Evolutionary conservation across 139 green algal species (phyloP).

Genomic region (Dunaliella sp.): DNA sequence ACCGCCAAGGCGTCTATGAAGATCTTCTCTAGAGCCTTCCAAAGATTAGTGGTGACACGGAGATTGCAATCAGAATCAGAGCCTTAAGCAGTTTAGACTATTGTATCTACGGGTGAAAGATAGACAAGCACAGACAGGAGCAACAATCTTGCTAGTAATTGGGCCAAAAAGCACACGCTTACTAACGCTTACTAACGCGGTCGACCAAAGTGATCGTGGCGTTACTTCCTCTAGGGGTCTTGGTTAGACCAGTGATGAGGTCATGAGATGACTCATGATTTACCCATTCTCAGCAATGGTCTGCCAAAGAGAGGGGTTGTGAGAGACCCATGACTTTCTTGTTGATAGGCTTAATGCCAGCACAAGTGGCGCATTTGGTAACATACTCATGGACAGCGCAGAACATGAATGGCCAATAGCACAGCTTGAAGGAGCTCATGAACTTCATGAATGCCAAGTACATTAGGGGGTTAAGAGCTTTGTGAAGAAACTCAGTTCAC

Average conservation of each 20-base stretch:
- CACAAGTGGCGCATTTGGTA: constrained; percentile 31
- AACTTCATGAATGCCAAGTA: background rate
- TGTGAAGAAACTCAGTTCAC: background rate
- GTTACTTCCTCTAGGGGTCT: constrained; percentile 24
- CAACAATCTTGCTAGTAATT: constrained; percentile 27
- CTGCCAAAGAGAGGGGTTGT: constrained; percentile 41
- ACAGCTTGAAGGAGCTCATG: background rate
- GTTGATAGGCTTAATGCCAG: constrained; percentile 30
- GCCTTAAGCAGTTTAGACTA: constrained; percentile 41
- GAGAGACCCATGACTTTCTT: constrained; percentile 34
- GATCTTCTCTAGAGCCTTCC: no score
- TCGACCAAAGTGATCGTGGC: constrained; percentile 59
- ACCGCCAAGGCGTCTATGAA: constrained; percentile 36
- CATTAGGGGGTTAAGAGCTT: background rate
- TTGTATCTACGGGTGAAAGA: constrained; percentile 42
- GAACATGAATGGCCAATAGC: background rate
- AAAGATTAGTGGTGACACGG: constrained; percentile 51
- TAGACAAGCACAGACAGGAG: constrained; percentile 22
- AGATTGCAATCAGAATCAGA: constrained; percentile 62
- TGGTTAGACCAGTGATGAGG: constrained; percentile 54
- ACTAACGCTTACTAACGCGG: constrained; percentile 35
- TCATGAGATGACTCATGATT: no score
- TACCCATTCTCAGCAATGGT: constrained; percentile 38
- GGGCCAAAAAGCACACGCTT: constrained; percentile 56
- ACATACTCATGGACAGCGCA: constrained; percentile 27